These are phyloP conservation scores for Suhomyces maxii DNA, from an alignment of 1,139 yeast genomes.

Conservation along the genomic window DNA sequence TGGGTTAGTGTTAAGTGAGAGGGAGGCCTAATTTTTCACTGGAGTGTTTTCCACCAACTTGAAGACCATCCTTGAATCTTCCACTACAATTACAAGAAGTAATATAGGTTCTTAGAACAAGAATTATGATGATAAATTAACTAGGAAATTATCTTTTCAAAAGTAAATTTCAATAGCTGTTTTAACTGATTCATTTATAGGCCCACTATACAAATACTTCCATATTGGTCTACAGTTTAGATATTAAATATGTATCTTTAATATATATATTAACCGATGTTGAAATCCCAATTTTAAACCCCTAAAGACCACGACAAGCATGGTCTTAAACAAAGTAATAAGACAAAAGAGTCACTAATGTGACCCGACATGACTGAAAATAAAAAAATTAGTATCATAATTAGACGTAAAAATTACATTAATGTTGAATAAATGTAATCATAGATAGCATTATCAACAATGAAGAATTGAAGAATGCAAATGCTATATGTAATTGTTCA, in stretches of 20 bases:
- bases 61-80: too few relatives aligned
- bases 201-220: too few relatives aligned
- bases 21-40: too few relatives aligned
- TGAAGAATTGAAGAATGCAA: slow-evolving; percentile 28
- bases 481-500: too few relatives aligned
- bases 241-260: slow-evolving; percentile 3
- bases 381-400: slow-evolving; percentile 14
- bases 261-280: slow-evolving; percentile 29
- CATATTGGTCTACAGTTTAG: background rate
- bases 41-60: too few relatives aligned
- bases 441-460: slow-evolving; percentile 41
- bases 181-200: too few relatives aligned
- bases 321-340: slow-evolving; percentile 16
- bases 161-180: too few relatives aligned
- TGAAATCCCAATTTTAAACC: slow-evolving; percentile 53
- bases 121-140: too few relatives aligned
- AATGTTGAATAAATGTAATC: slow-evolving; percentile 69
- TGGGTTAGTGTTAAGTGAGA: too few relatives aligned
- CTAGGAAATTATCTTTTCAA: too few relatives aligned
- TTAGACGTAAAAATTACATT: slow-evolving; percentile 44
- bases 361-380: slow-evolving; percentile 10
- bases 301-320: slow-evolving; percentile 17
- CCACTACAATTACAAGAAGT: too few relatives aligned
- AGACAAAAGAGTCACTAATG: slow-evolving; percentile 14
- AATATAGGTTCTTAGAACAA: too few relatives aligned